Conservation (phyloP, 768 basidiomycete genomes). For the Boletus rubroflammeus region DNA sequence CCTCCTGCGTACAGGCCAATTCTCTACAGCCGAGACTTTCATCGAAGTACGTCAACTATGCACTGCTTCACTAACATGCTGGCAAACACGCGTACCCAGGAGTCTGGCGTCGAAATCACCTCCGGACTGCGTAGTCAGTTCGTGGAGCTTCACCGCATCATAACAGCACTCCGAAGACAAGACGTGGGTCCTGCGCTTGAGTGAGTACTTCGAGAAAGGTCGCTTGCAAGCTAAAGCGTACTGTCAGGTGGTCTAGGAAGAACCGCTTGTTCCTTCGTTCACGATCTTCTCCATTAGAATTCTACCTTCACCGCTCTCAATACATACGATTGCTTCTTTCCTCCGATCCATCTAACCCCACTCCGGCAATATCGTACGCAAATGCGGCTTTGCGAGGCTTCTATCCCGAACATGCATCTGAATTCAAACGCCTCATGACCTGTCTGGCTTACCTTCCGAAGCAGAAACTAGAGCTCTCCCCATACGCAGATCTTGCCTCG, state of each 20-base stretch:
- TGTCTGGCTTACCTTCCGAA: conserved; percentile 70
- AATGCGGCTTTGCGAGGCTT: conserved; percentile 61
- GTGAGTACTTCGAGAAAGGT: conserved; percentile 40
- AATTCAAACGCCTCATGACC: conserved; percentile 68
- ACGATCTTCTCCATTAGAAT: conserved; percentile 81
- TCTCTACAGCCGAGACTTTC: conserved; percentile 72
- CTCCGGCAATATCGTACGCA: conserved; percentile 72
- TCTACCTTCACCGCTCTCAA: conserved; percentile 86
- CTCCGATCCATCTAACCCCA: conserved; percentile 53
- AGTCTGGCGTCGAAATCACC: conserved; percentile 59
- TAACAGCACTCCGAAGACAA: conserved; percentile 59
- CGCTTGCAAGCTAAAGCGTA: neutral
- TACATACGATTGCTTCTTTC: conserved; percentile 76
- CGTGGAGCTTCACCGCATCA: conserved; percentile 65
- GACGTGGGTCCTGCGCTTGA: conserved; percentile 75
- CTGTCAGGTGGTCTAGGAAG: conserved; percentile 70
- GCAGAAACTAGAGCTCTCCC: conserved; percentile 59
- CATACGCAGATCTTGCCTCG: conserved; percentile 71
- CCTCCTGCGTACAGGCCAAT: conserved; percentile 77
- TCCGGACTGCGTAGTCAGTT: conserved; percentile 53
- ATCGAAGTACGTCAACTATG: conserved; percentile 48
- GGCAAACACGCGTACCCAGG: conserved; percentile 39
- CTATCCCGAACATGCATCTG: conserved; percentile 54
- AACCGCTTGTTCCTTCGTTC: conserved; percentile 63
- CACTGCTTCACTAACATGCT: neutral